Evolutionary conservation across 768 basidiomycete genomes (phyloP), one percentile per base, ranked within the genome.

Genomic region (Podaxis carcinomalis): DNA sequence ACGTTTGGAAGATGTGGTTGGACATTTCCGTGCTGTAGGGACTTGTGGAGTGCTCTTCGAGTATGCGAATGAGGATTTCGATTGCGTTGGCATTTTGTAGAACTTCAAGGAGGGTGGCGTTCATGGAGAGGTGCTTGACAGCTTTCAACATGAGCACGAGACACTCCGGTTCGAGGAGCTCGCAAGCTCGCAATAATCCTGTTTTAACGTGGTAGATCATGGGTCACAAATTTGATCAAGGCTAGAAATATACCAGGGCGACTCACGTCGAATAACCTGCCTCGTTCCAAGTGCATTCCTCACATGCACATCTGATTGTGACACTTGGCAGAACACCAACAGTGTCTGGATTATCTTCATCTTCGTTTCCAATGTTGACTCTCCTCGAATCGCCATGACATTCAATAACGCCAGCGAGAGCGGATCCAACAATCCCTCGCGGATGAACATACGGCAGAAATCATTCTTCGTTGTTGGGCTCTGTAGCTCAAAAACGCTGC

Each of bases 381-480:
- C 80, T 55, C 84, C 89, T 9, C 83, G 82, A 60, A 84, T 88
- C 2, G 84, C 83, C 81, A 95, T 92, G 57, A 98, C 92, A 67
- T 93, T 90, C 61, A 96, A 76, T 25, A 99, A 74, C 2, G 96
- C 97, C 1, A 89, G 86, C 0, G 95, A 93, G 1, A 99, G 77
- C 0, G 97, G 96, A 65, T 97, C 95, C 50, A 97, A 79, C 2
- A 99, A 78, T 27, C 97, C 97, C 75, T 98, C 97, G 4, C 94
- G 83, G 44, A 97, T 93, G 77, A 98, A 96, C 90, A 98, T 95
- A 9, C 97, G 85, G 69, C 95, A 98, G 70, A 98, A 98, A 74
- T 98, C 97, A 69, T 97, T 98, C 73, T 97, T 93, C 10, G 95
- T 95, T 3, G 95, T 97, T 6, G 97, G 92, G 51, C 92, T 94